Conservation (phyloP, 2,329 filamentous ascomycete genomes). For the Nectriaceae sp. region DNA sequence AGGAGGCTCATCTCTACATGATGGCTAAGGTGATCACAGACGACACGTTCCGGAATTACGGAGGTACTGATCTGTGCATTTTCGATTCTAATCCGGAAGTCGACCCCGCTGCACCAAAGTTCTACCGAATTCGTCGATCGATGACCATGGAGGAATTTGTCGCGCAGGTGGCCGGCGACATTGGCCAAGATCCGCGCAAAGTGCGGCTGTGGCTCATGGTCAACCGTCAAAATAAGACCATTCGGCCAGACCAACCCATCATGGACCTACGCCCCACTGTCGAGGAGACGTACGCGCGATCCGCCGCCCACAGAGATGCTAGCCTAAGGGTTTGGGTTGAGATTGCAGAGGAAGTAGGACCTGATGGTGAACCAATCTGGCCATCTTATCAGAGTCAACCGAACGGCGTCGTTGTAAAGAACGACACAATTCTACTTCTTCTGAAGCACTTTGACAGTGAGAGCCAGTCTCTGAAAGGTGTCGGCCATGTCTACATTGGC, state of each 20-base stretch:
- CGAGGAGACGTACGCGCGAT: constrained; percentile 64
- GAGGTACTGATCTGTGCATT: constrained; percentile 79
- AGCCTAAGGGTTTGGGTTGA: constrained; percentile 87
- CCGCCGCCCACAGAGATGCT: constrained; percentile 64
- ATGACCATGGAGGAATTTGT: constrained; percentile 77
- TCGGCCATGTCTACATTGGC: constrained; percentile 83
- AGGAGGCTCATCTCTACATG: constrained; percentile 93
- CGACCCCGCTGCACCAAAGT: constrained; percentile 69
- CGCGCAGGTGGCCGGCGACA: constrained; percentile 68
- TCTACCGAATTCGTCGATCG: constrained; percentile 73
- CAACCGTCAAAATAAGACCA: constrained; percentile 96
- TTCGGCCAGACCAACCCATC: constrained; percentile 85
- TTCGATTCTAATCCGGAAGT: constrained; percentile 66
- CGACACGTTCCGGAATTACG: constrained; percentile 76
- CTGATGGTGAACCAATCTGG: constrained; percentile 73
- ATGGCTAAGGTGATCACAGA: constrained; percentile 80
- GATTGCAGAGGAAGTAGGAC: constrained; percentile 64
- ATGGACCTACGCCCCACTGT: constrained; percentile 75
- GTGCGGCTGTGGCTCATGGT: constrained; percentile 96
- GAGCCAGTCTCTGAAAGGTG: constrained; percentile 71
- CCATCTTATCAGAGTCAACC: constrained; percentile 61
- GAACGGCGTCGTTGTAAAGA: constrained; percentile 58
- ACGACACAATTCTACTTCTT: constrained; percentile 77
- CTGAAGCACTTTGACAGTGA: constrained; percentile 88
- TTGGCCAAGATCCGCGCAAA: constrained; percentile 65